Evolutionary conservation across 208 protist species (phyloP).

Genomic region (Paratrypanosoma confusum): DNA sequence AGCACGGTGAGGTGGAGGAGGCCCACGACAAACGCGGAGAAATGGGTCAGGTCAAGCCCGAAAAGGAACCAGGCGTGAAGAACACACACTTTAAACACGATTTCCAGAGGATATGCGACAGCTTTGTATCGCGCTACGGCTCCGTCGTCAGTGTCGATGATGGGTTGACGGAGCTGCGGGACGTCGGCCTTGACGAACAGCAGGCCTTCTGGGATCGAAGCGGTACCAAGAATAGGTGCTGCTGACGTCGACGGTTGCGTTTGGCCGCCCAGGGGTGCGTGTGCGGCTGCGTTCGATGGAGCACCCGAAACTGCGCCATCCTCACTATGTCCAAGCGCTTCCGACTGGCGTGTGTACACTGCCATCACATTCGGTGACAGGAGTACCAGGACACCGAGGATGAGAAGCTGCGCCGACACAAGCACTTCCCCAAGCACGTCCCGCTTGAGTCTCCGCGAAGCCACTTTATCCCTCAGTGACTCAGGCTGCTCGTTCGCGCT

Average conservation of each 20-base stretch:
- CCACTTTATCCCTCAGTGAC: too few relatives aligned
- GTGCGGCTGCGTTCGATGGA: too few relatives aligned
- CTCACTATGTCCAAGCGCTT: too few relatives aligned
- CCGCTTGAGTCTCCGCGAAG: too few relatives aligned
- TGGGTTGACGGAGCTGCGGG: neutral
- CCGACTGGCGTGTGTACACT: slow-evolving; percentile 13
- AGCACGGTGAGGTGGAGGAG: slow-evolving; percentile 55
- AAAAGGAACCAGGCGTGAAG: slow-evolving; percentile 66
- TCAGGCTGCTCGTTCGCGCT: too few relatives aligned
- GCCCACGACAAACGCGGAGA: slow-evolving; percentile 23
- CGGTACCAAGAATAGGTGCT: too few relatives aligned
- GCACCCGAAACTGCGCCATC: too few relatives aligned
- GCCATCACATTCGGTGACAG: slow-evolving; percentile 59
- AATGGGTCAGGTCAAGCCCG: slow-evolving; percentile 28
- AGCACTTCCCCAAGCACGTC: too few relatives aligned
- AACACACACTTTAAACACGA: slow-evolving; percentile 45
- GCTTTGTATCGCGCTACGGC: slow-evolving; percentile 13
- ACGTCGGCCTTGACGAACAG: neutral
- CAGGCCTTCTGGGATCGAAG: neutral
- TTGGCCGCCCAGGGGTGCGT: too few relatives aligned
- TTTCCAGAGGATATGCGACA: slow-evolving; percentile 24
- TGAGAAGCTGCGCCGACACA: slow-evolving; percentile 32
- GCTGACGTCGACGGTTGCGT: too few relatives aligned
- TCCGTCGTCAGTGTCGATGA: slow-evolving; percentile 1
- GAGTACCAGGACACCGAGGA: slow-evolving; percentile 58